These are phyloP conservation scores for Saccharomyces jurei DNA, from an alignment of 805 yeast species.

Conservation along the genomic window DNA sequence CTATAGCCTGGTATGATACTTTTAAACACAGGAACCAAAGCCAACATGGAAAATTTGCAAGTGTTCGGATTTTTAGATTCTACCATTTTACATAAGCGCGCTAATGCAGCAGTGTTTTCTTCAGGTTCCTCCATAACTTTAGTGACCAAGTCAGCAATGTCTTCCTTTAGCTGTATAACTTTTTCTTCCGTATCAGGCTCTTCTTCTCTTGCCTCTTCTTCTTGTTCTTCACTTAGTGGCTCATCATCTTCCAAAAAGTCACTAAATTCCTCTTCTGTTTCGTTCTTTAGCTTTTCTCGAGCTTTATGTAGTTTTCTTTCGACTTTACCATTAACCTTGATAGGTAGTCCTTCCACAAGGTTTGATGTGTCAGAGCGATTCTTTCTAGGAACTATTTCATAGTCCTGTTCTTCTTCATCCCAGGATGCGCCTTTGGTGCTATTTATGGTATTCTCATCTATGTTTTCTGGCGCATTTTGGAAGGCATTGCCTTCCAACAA, in stretches of 20 bases:
- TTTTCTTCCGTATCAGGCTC: conserved; percentile 47
- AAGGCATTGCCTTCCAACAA: conserved; percentile 20
- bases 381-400: conserved; percentile 64
- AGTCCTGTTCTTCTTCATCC: conserved; percentile 75
- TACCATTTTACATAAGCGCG: conserved; percentile 64
- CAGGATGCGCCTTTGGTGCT: conserved; percentile 33
- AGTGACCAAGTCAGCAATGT: conserved; percentile 74
- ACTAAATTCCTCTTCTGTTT: conserved; percentile 12
- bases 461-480: conserved; percentile 9
- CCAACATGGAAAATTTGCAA: conserved; percentile 61
- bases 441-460: conserved; percentile 3
- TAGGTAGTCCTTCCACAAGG: conserved; percentile 67
- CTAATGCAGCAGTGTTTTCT: conserved; percentile 58
- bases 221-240: conserved; percentile 21
- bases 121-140: conserved; percentile 82
- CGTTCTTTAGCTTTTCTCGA: conserved; percentile 4
- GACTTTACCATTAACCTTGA: conserved; percentile 68
- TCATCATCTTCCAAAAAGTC: conserved; percentile 19
- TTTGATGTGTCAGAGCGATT: conserved; percentile 34
- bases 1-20: conserved; percentile 81
- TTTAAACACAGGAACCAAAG: conserved; percentile 79
- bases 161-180: conserved; percentile 62
- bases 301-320: conserved; percentile 47
- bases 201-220: conserved; percentile 27
- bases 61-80: conserved; percentile 58